Evolutionary conservation across 2,329 filamentous ascomycete genomes (phyloP).

Genomic region (Venturia nashicola): DNA sequence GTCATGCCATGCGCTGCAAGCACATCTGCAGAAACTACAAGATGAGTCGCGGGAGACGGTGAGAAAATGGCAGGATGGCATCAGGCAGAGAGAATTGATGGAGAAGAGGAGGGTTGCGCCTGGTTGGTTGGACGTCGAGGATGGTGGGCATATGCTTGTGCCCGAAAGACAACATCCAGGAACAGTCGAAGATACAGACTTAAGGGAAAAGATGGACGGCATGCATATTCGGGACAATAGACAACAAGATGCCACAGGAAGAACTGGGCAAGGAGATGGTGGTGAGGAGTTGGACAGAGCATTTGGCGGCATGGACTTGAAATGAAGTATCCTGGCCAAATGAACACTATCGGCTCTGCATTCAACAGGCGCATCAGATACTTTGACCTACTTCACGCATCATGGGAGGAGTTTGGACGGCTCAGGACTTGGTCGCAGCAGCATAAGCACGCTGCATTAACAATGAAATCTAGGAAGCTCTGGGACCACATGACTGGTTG

Average conservation of each 20-base stretch:
- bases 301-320: conserved; percentile 56
- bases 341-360: not conserved
- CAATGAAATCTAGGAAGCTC: not conserved
- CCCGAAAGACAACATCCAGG: conserved; percentile 37
- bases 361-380: not conserved
- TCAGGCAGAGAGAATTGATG: conserved; percentile 54
- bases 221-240: conserved; percentile 15
- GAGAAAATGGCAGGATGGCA: conserved; percentile 54
- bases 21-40: conserved; percentile 59
- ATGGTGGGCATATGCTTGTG: conserved; percentile 51
- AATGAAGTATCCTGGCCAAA: conserved; percentile 6
- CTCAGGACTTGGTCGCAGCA: not conserved
- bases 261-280: conserved; percentile 42
- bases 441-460: not conserved
- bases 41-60: conserved; percentile 57
- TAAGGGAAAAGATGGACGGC: conserved; percentile 12
- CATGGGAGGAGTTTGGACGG: not conserved
- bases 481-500: not conserved
- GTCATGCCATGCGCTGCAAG: conserved; percentile 66
- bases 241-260: conserved; percentile 21
- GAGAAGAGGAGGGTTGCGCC: conserved; percentile 72
- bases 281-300: conserved; percentile 49
- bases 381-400: not conserved
- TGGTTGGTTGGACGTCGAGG: conserved; percentile 60
- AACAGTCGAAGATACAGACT: conserved; percentile 36